A percentile compares a stretch with the other conserved stretches of the same genome.
These are phyloP conservation scores for Mortierella sp. DNA, from an alignment of 371 early-diverging fungal species.

Conservation along the genomic window DNA sequence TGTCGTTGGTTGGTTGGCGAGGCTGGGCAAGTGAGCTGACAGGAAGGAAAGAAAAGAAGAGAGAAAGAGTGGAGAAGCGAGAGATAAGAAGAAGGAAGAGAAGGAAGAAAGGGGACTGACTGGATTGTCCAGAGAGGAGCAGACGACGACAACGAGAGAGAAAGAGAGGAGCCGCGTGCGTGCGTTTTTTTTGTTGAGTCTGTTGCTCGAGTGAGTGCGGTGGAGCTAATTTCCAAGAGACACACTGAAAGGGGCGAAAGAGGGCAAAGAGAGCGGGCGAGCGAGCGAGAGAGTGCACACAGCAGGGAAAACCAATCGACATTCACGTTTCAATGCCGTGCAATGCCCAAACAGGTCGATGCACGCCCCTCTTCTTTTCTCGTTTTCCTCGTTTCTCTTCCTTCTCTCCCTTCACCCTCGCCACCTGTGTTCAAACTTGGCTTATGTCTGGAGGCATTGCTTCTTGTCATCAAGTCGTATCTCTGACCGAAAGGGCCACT, in stretches of 20 bases:
- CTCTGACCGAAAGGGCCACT: too few species aligned
- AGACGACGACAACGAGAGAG: background rate
- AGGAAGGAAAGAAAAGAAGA: constrained; percentile 3
- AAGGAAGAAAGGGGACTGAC: background rate
- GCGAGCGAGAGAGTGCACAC: too few species aligned
- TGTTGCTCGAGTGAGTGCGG: too few species aligned
- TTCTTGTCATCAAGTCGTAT: too few species aligned
- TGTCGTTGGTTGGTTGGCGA: background rate
- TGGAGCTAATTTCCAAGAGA: too few species aligned
- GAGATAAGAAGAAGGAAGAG: background rate
- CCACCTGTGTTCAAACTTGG: background rate
- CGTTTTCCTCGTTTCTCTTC: background rate
- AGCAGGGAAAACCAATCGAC: too few species aligned
- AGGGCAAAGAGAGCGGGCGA: too few species aligned
- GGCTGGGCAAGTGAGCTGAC: background rate
- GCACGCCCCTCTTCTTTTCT: background rate
- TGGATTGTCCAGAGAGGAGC: too few species aligned
- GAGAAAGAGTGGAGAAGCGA: background rate
- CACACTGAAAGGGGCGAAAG: too few species aligned
- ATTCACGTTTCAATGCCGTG: background rate
- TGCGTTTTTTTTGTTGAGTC: too few species aligned
- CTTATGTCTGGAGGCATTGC: too few species aligned
- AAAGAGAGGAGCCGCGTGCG: background rate
- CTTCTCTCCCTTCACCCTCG: background rate
- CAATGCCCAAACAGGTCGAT: background rate